Evolutionary conservation across 2,329 filamentous ascomycete genomes (phyloP), one percentile per base, ranked within the genome.

Genomic region (Mycogone perniciosa): DNA sequence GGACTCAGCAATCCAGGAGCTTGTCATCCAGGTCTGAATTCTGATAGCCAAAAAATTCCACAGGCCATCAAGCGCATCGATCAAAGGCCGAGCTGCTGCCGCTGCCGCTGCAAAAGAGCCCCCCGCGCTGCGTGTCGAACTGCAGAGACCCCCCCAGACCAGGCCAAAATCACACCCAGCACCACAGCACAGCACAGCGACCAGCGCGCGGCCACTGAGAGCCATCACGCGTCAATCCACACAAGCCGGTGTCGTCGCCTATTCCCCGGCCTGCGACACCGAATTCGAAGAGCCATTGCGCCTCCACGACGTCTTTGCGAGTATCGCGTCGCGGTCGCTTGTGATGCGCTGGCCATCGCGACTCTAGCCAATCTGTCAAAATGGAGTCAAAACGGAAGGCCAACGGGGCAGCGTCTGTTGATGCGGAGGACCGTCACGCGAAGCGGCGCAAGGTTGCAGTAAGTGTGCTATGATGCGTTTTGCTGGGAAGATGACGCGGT

Each of bases 331-430:
- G 33, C 27, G 44, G 41, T 51, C 41, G 45, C 50, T 48, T 62
- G 57, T 62, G 51, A 66, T 67, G 66, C 56, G 58, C 58, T 45
- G 46, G 54, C 49, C 55, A 50, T 53, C 35, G 60, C 62, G 59
- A 64, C 48, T 53, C 38, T 54, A 55, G 50, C 51, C 31, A 57
- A 55, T 43, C 51, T 52, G 51, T 50, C 56, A 56, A 66, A 56
- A 81, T 81, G 78, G 78, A 81, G 57, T 71, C 70, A 63, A 81
- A 81, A 68, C 75, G 78, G 57, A 81, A 81, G 61, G 75, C 76
- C 46, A 75, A 74, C 60, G 64, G 67, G 52, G 69, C 70, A 46
- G 67, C 67, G 43, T 20, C 20, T 20, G 20, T 20, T 20, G 76
- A 80, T 52, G 66, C 67, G 51, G 73, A 76, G 48, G 77, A 81